Evolutionary conservation across 768 basidiomycete genomes (phyloP).

Genomic region (Tricholoma sp.): DNA sequence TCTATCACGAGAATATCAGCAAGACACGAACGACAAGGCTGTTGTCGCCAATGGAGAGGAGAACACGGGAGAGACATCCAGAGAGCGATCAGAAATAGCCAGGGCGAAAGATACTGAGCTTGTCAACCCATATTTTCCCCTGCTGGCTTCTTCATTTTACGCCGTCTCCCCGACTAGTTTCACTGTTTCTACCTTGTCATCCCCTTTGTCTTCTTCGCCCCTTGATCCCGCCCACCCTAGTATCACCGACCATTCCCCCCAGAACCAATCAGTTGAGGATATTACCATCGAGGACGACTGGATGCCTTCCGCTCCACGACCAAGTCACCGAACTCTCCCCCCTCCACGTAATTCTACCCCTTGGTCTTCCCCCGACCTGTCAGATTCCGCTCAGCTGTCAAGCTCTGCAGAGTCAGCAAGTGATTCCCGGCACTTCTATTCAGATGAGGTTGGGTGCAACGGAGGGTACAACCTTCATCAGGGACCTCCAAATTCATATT

Average conservation of each 20-base stretch:
- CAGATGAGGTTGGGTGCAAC: background rate
- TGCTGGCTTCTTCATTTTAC: slow-evolving; percentile 18
- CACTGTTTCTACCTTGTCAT: slow-evolving; percentile 17
- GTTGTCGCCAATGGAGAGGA: slow-evolving; percentile 12
- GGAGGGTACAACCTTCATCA: slow-evolving; percentile 1
- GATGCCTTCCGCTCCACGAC: slow-evolving; percentile 5
- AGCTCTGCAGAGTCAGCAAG: background rate
- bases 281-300: background rate
- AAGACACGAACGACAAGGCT: slow-evolving; percentile 11
- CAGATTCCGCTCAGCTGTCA: background rate
- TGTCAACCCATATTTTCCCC: slow-evolving; percentile 54
- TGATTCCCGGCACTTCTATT: background rate
- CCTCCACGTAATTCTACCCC: background rate
- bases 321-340: slow-evolving; percentile 2
- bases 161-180: slow-evolving; percentile 18
- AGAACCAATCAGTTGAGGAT: slow-evolving; percentile 2
- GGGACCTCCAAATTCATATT: slow-evolving; percentile 4
- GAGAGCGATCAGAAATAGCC: slow-evolving; percentile 4
- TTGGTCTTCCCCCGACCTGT: background rate
- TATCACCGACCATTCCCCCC: background rate
- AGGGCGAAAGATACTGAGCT: slow-evolving; percentile 14
- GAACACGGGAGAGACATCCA: slow-evolving; percentile 10
- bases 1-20: background rate
- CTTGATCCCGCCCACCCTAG: background rate
- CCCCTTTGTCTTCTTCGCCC: slow-evolving; percentile 15